Conservation (phyloP, 352 stramenopile species). For the Phytophthora pisi region DNA sequence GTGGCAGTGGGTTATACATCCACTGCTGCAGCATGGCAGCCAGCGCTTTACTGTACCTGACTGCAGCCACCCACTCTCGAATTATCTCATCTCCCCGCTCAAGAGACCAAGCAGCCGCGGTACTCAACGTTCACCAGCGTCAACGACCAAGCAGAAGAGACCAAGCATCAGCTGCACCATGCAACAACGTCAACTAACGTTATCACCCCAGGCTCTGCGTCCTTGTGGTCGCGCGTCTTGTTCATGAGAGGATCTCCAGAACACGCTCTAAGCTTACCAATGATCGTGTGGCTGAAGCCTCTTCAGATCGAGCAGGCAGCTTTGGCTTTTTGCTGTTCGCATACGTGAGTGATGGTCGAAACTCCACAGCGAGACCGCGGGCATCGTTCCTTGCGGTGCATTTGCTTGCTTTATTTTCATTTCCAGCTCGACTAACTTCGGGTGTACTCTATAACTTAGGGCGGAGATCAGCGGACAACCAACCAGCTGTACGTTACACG, state of each 20-base stretch:
- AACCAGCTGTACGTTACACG: neutral
- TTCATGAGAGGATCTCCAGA: too few relatives aligned
- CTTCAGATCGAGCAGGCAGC: too few relatives aligned
- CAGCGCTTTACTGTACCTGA: neutral
- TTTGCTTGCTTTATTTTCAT: neutral
- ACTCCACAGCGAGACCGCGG: neutral
- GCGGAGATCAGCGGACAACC: too few relatives aligned
- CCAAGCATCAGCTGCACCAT: constrained; percentile 14
- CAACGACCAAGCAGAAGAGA: constrained; percentile 6
- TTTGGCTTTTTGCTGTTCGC: too few relatives aligned
- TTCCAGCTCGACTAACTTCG: too few relatives aligned
- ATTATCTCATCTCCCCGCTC: constrained; percentile 18
- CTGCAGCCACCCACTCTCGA: neutral
- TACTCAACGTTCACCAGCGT: constrained; percentile 28
- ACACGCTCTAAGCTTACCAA: too few relatives aligned
- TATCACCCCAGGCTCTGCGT: constrained; percentile 16
- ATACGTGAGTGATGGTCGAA: neutral
- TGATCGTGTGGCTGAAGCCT: too few relatives aligned
- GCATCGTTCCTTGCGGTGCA: neutral
- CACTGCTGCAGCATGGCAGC: neutral
- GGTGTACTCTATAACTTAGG: too few relatives aligned
- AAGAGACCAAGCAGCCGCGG: constrained; percentile 7
- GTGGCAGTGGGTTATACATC: neutral
- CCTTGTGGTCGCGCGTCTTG: constrained; percentile 36
- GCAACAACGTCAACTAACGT: neutral